A percentile compares a stretch with the other conserved stretches of the same genome.
phyloP scores from a whole-genome alignment of 2,329 filamentous ascomycete genomes.

The Stachybotrys elegans region DNA sequence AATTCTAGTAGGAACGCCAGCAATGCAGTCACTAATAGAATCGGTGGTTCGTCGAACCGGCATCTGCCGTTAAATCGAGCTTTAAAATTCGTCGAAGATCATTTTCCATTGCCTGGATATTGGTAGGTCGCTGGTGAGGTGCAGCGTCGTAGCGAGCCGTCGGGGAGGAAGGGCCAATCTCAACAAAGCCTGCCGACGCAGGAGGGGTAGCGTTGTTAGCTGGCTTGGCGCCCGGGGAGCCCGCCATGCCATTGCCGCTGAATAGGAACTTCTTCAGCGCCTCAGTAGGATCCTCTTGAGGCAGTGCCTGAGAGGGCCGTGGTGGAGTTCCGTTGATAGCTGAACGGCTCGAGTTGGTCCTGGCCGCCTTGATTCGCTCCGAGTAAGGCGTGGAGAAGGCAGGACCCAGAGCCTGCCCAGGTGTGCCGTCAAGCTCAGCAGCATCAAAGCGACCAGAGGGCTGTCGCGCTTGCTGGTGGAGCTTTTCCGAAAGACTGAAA shows the following conservation, averaged over 20 bases:
- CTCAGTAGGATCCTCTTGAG: conserved; percentile 33
- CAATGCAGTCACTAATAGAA: too few relatives aligned
- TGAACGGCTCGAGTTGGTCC: conserved; percentile 23
- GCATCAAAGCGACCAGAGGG: conserved; percentile 19
- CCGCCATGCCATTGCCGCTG: conserved; percentile 26
- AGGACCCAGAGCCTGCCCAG: conserved; percentile 52
- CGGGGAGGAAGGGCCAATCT: neutral
- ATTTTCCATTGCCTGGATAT: conserved; percentile 47
- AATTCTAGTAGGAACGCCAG: too few relatives aligned
- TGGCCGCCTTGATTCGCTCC: conserved; percentile 55
- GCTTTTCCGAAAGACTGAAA: conserved; percentile 17
- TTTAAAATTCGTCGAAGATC: conserved; percentile 50
- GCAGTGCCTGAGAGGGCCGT: conserved; percentile 8
- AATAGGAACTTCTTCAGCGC: conserved; percentile 55
- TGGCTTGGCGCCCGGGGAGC: conserved; percentile 6
- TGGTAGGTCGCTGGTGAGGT: conserved; percentile 15
- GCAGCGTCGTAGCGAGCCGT: neutral
- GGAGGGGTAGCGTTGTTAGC: too few relatives aligned
- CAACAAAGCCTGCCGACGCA: neutral
- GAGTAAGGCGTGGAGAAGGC: conserved; percentile 64
- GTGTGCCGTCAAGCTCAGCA: conserved; percentile 58
- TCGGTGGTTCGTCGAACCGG: too few relatives aligned
- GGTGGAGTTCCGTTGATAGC: conserved; percentile 9
- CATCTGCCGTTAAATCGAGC: conserved; percentile 23
- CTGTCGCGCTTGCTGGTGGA: conserved; percentile 16